phyloP scores from a whole-genome alignment of 768 basidiomycete genomes.

The Daedalea quercina region DNA sequence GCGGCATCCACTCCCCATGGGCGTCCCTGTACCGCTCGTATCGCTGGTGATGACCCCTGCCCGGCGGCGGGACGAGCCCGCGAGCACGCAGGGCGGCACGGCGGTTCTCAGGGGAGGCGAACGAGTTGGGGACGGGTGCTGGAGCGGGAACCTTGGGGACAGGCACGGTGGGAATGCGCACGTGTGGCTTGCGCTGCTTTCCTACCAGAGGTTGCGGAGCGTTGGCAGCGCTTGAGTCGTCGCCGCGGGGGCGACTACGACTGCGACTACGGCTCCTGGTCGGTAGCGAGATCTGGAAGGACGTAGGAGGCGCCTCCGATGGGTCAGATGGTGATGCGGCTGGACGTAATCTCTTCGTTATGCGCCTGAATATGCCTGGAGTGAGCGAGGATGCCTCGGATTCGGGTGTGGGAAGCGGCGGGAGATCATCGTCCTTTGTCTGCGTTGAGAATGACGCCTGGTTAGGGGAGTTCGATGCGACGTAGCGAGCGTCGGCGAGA shows the following conservation, averaged over 20 bases:
- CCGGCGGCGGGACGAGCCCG: constrained; percentile 9
- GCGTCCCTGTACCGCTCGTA: constrained; percentile 8
- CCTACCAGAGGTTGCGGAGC: not conserved
- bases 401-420: not conserved
- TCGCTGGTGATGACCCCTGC: too few species aligned
- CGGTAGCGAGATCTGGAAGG: not conserved
- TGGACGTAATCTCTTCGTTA: constrained; percentile 11
- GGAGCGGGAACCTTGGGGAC: constrained; percentile 11
- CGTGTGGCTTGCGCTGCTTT: constrained; percentile 3
- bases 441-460: not conserved
- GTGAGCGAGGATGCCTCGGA: not conserved
- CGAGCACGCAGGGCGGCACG: constrained; percentile 13
- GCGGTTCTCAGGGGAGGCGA: constrained; percentile 14
- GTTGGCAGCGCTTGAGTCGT: not conserved
- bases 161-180: constrained; percentile 7
- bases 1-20: constrained; percentile 12
- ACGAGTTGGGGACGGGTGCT: constrained; percentile 7
- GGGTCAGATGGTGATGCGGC: not conserved
- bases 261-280: constrained; percentile 1
- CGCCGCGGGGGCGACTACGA: not conserved
- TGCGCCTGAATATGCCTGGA: constrained; percentile 7
- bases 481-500: not conserved
- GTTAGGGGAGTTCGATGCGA: not conserved
- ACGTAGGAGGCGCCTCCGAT: not conserved
- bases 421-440: not conserved